Base-by-base conservation (phyloP, 106 monocot genomes). In the Apostasia shenzhenica region DNA sequence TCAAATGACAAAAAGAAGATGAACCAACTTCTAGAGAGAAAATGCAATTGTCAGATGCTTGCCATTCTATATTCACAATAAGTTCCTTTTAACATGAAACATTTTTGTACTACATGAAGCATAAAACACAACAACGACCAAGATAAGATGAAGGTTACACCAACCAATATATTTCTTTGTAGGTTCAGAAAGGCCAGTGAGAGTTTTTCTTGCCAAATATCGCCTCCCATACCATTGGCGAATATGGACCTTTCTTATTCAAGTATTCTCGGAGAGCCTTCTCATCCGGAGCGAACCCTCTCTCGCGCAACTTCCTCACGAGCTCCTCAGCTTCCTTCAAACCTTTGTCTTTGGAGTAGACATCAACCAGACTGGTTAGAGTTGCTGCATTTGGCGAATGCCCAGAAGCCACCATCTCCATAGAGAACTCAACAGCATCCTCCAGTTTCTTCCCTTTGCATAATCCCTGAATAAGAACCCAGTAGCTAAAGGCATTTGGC, bases 161-260 rank as follows among this genome's bases (percentile, higher is more conserved):
- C 51, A 51, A 51, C 4, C 6, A 51, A 51, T 51, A 51, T 5
- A 51, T 54, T 54, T 54, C 53, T 54, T 54, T 54, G 8, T 8
- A 54, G 3, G 53, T 54, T 65, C 65, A 80, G 38, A 77, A 77
- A 13, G 74, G 67, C 57, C 70, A 76, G 3, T 63, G 48, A 8
- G 76, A 67, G 5, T 45, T 64, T 73, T 87, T 97, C 63, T 84
- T 82, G 12, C 92, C 89, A 75, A 90, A 92, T 57, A 92, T 89
- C 13, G 83, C 97, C 70, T 99, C 89, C 82, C 78, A 86, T 55
- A 89, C 83, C 68, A 76, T 68, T 1, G 84, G 84, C 2, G 84
- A 77, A 48, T 79, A 90, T 8, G 97, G 92, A 1, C 97, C 97
- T 72, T 87, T 99, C 85, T 92, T 92, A 61, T 99, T 85, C 80